Conservation (phyloP, 345 rosid genomes). For the Arabis hirsuta region DNA sequence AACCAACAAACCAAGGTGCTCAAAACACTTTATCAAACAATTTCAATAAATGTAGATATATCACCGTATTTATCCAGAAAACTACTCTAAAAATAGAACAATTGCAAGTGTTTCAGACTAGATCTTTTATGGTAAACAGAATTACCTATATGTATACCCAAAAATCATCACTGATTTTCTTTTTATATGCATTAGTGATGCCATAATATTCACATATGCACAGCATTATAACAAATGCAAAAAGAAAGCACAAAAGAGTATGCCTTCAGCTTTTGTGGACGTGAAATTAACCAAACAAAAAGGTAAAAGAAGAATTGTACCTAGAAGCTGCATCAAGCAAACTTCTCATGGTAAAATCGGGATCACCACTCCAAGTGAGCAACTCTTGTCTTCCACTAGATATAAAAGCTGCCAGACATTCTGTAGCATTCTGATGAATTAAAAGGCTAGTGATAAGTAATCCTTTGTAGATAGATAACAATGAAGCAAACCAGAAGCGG, state of each 20-base stretch:
- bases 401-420: constrained; percentile 85
- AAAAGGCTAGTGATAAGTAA: constrained; percentile 39
- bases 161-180: constrained; percentile 6
- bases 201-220: constrained; percentile 28
- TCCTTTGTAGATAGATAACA: constrained; percentile 26
- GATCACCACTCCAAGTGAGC: constrained; percentile 83
- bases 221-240: constrained; percentile 20
- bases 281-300: constrained; percentile 21
- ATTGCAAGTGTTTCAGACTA: constrained; percentile 18
- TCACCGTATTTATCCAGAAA: constrained; percentile 9
- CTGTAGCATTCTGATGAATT: constrained; percentile 79
- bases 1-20: constrained; percentile 29
- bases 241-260: constrained; percentile 19
- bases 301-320: constrained; percentile 43
- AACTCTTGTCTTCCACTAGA: constrained; percentile 74
- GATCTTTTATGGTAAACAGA: constrained; percentile 13
- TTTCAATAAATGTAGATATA: constrained; percentile 13
- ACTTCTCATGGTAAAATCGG: constrained; percentile 78
- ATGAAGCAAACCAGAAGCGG: constrained; percentile 19
- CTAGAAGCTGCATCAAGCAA: constrained; percentile 96
- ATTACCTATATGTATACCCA: constrained; percentile 2
- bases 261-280: constrained; percentile 24
- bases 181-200: constrained; percentile 19
- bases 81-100: background rate
- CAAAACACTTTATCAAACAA: constrained; percentile 16